Evolutionary conservation across 257 asterid species (phyloP), one percentile per base, ranked within the genome.

Genomic region (Nyctanthes arbortristis): DNA sequence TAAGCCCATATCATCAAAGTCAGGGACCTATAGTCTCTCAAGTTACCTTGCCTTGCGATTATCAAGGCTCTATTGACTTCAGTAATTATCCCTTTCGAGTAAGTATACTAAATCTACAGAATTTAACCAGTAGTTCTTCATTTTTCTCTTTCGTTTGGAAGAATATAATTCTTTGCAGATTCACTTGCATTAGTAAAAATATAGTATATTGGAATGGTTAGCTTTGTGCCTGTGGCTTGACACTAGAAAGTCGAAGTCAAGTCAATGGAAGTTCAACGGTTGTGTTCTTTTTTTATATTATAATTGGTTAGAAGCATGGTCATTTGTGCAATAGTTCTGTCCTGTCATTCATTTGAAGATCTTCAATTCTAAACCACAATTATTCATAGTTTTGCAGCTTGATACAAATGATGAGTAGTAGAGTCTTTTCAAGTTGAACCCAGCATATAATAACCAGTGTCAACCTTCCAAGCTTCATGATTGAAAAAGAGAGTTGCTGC

Each of bases 21-120:
- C 95, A 86, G 73, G 92, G 92, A 69, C 80, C 81, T 72, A 39
- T 80, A 58, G 82, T 91, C 73, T 91, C 99, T 61, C 97, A 91
- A 85, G 95, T 93, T 71, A 82, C 85, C 18, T 73, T 93, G 79
- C 99, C 95, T 68, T 85, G 97, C 69, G 92, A 93, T 84, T 91
- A 92, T 79, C 90, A 86, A 45, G 99, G 99, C 67, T 85, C 97
- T 55, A 81, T 93, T 57, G 93, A 93, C 86, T 93, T 89, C 76
- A 86, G 90, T 79, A 72, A 78, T 70, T 93, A 84, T 78, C 97
- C 97, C 13, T 87, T 89, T 81, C 90, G 93, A 66, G 99, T 93
- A 86, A 84, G 96, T 7, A 52, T 52, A 16, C 59, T 20, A 4
- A 7, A 7, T 20, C 16, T 22, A 7, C 28, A 24, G 31, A 20